A percentile compares a stretch with the other conserved stretches of the same genome.
These are phyloP conservation scores for Fusarium sp. DNA, from an alignment of 2,329 filamentous ascomycete species.

Conservation along the genomic window DNA sequence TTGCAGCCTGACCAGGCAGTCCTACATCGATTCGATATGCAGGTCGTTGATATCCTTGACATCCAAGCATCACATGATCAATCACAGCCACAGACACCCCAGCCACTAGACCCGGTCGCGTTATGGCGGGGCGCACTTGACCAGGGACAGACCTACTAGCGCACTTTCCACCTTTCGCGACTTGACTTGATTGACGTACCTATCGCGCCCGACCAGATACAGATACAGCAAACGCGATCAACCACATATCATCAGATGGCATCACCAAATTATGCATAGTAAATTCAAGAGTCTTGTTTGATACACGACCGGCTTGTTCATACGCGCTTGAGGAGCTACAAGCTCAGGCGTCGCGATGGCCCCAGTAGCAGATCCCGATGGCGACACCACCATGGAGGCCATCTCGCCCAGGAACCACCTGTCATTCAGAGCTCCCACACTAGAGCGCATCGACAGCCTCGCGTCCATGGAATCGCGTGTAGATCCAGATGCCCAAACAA, in stretches of 20 bases:
- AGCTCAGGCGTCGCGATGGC: constrained; percentile 40
- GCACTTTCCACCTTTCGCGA: constrained; percentile 24
- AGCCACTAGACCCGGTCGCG: neutral
- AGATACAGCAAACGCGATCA: constrained; percentile 19
- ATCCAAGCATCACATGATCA: constrained; percentile 29
- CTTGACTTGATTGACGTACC: constrained; percentile 4
- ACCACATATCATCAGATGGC: constrained; percentile 29
- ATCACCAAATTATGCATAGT: constrained; percentile 23
- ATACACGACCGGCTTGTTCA: neutral
- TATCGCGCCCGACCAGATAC: constrained; percentile 1
- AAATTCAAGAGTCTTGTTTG: neutral
- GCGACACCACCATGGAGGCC: constrained; percentile 41
- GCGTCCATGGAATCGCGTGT: constrained; percentile 61
- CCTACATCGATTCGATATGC: constrained; percentile 22
- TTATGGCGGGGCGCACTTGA: neutral
- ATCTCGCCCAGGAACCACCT: constrained; percentile 46
- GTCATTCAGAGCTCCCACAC: constrained; percentile 44
- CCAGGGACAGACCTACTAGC: neutral
- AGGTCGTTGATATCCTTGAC: neutral
- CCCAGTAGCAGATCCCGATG: constrained; percentile 39
- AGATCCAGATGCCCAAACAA: constrained; percentile 75
- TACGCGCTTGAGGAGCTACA: neutral
- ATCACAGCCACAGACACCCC: neutral
- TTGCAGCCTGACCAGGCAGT: neutral
- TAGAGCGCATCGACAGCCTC: constrained; percentile 50